Base-by-base conservation (phyloP, 2,329 filamentous ascomycete genomes). In the Fusarium transvaalense region DNA sequence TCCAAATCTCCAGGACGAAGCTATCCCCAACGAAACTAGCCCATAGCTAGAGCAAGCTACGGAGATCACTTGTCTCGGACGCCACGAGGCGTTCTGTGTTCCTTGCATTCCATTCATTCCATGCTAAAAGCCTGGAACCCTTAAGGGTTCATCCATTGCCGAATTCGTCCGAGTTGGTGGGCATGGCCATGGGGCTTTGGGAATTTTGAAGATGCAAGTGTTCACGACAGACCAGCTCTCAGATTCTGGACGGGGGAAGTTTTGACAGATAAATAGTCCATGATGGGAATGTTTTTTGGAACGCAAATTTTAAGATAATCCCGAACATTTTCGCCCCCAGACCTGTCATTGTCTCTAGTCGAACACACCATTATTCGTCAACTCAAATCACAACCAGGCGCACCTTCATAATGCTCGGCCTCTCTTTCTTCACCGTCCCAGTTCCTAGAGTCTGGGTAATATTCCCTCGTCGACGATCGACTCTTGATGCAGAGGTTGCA, bases 101-200 rank as follows among this genome's bases (percentile, higher is more conserved):
- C 53, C 61, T 60, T 64, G 53, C 61, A 65, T 64, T 65, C 61
- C 61, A 62, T 64, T 41, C 61, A 64, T 64, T 65, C 61, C 61
- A 62, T n/a, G 35, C 48, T 46, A 29, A 21, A 38, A 52, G 53
- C 61, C 41, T 60, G 53, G 61, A 60, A 64, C 61, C 61, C 53
- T 58, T 35, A 35, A 47, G 34, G 41, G 41, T 56, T 41, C 41
- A 34, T 47, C 31, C 41, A 47, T 65, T 60, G 13, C 61, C 61
- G 32, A 29, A 47, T 66, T 62, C 63, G 62, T 66, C 56, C 23
- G 21, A 47, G n/a, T 64, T 53, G 14, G n/a, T 31, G 41, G 54
- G n/a, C n/a, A 52, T 37, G 23, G 46, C 31, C 39, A 65, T 54
- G 38, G 35, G 46, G 45, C 41, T 64, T 64, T 64, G 34, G 61